A percentile compares a stretch with the other conserved stretches of the same genome.
Conservation (phyloP, 345 rosid species). For the Hevea brasiliensis region DNA sequence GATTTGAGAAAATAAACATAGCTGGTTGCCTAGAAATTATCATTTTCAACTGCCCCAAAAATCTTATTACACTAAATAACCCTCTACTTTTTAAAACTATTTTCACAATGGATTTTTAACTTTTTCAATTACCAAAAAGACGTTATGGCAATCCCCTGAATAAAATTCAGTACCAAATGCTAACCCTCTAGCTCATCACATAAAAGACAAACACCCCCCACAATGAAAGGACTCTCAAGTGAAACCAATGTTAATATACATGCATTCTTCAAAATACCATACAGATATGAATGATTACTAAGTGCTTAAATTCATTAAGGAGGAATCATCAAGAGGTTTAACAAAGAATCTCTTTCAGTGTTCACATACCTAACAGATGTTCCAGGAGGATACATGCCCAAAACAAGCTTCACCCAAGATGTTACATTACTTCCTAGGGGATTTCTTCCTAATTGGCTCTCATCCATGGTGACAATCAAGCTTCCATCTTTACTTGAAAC, state of each 20-base stretch:
- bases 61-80: neutral
- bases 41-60: neutral
- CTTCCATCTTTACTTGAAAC: conserved; percentile 75
- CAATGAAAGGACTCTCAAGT: neutral
- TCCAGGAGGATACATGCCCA: conserved; percentile 78
- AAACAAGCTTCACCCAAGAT: conserved; percentile 83
- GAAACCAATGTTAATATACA: neutral
- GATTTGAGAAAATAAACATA: neutral
- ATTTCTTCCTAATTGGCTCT: conserved; percentile 41
- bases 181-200: neutral
- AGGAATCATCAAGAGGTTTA: neutral
- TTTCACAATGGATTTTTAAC: neutral
- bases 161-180: neutral
- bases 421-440: conserved; percentile 41
- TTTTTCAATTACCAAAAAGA: neutral
- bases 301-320: neutral
- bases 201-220: neutral
- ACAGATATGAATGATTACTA: neutral
- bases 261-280: neutral
- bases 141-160: neutral
- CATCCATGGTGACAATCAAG: conserved; percentile 46
- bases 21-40: neutral
- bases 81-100: neutral
- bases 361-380: conserved; percentile 60
- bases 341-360: neutral